Percentiles rank a stretch among this genome's conserved stretches.
phyloP scores from a whole-genome alignment of 441 rosid species.

The Erodium moschatum region DNA sequence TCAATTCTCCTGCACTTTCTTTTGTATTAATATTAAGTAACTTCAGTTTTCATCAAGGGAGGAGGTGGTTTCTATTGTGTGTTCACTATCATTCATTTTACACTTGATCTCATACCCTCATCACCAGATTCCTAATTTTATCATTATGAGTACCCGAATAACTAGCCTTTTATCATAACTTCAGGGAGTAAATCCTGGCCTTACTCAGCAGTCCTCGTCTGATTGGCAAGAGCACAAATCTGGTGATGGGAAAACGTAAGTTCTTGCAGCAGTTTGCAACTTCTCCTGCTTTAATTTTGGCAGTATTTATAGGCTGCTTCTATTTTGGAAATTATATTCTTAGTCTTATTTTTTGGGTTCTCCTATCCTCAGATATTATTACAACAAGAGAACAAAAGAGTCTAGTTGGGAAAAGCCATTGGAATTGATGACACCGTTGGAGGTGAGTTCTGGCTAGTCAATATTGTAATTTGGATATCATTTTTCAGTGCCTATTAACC shows the following conservation, averaged over 20 bases:
- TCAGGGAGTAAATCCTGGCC: slow-evolving; percentile 38
- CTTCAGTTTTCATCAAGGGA: not conserved
- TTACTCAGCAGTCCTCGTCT: slow-evolving; percentile 46
- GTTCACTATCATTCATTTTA: not conserved
- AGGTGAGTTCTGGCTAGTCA: slow-evolving; percentile 46
- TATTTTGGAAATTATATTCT: slow-evolving; percentile 1
- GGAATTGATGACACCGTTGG: slow-evolving; percentile 92
- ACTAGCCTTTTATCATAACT: slow-evolving; percentile 13
- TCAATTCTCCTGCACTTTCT: too few relatives aligned
- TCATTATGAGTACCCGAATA: not conserved
- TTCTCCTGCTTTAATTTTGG: not conserved
- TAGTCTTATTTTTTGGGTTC: slow-evolving; percentile 10
- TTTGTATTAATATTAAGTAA: not conserved
- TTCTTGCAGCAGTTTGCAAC: slow-evolving; percentile 16
- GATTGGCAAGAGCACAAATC: slow-evolving; percentile 96
- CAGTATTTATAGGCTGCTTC: slow-evolving; percentile 5
- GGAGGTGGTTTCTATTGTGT: not conserved
- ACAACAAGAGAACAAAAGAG: slow-evolving; percentile 81
- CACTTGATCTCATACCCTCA: not conserved
- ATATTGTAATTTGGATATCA: slow-evolving; percentile 11
- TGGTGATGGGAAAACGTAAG: slow-evolving; percentile 80
- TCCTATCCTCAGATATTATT: slow-evolving; percentile 58
- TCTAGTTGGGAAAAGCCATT: slow-evolving; percentile 97
- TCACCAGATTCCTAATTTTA: not conserved
- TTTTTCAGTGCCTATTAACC: slow-evolving; percentile 10